A percentile compares a stretch with the other conserved stretches of the same genome.
Conservation (phyloP, 495 filamentous ascomycete genomes). For the Rhizodiscina lignyota region DNA sequence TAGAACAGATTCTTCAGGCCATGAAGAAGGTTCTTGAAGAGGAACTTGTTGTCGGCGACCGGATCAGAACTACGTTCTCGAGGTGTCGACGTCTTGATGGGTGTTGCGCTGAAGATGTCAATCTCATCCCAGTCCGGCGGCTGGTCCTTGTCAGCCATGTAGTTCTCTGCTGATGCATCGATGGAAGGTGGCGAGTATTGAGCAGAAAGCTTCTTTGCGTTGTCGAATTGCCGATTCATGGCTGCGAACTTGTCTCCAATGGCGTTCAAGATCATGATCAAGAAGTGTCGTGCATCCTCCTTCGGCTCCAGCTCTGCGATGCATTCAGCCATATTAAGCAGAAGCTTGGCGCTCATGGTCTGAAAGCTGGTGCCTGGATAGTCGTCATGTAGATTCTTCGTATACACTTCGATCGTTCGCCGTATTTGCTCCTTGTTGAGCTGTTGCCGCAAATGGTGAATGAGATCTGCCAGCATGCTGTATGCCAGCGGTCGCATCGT, state of each 20-base stretch:
- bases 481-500: conserved; percentile 92
- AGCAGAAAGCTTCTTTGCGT: conserved; percentile 81
- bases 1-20: conserved; percentile 95
- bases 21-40: conserved; percentile 97
- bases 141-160: conserved; percentile 61
- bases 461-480: conserved; percentile 95
- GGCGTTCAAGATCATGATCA: conserved; percentile 94
- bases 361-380: conserved; percentile 98
- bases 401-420: conserved; percentile 90
- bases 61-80: conserved; percentile 82
- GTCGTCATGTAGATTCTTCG: conserved; percentile 85
- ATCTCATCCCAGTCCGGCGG: conserved; percentile 93
- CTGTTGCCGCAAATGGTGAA: conserved; percentile 86
- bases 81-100: conserved; percentile 88
- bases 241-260: conserved; percentile 96
- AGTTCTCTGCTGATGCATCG: conserved; percentile 59
- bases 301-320: conserved; percentile 87
- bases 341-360: conserved; percentile 95
- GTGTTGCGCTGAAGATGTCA: conserved; percentile 90
- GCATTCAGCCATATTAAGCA: conserved; percentile 94
- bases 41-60: conserved; percentile 93
- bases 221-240: conserved; percentile 91
- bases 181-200: conserved; percentile 44
- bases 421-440: conserved; percentile 77
- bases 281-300: conserved; percentile 79